Conservation (phyloP, 78 protist species). For the Pigoraptor vietnamica region DNA sequence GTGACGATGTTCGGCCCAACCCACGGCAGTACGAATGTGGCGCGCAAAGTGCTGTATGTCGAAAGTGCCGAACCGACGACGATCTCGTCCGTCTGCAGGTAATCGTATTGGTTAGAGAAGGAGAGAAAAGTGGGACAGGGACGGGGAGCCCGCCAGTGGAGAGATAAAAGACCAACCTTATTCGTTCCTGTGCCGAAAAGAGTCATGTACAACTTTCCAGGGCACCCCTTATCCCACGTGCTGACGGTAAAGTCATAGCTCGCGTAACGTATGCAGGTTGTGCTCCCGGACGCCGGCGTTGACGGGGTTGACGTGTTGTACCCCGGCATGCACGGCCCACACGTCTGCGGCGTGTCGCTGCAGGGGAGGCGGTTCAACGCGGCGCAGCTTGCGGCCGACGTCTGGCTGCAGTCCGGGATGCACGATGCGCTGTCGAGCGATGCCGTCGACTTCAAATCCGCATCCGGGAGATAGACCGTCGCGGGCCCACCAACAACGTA, state of each 20-base stretch:
- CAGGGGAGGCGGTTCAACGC: neutral
- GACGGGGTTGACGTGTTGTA: neutral
- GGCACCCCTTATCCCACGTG: too few species aligned
- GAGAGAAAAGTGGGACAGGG: neutral
- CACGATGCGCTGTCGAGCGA: neutral
- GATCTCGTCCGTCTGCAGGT: neutral
- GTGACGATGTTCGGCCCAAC: neutral
- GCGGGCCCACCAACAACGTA: neutral
- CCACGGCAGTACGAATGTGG: neutral
- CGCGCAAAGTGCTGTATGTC: neutral
- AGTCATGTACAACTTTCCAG: too few species aligned
- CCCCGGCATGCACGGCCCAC: neutral
- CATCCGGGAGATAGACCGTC: neutral
- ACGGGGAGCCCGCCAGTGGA: neutral
- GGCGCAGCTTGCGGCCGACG: neutral
- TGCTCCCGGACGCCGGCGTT: neutral
- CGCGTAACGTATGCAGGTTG: neutral
- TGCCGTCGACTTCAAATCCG: neutral
- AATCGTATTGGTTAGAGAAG: too few species aligned
- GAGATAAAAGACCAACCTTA: neutral
- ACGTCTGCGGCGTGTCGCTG: neutral
- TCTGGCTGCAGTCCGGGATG: neutral
- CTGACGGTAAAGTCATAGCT: neutral
- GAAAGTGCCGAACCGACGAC: neutral
- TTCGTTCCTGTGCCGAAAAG: too few species aligned